These are phyloP conservation scores for Hordeum pubiflorum DNA, from an alignment of 202 grass and related monocot genomes.

Conservation along the genomic window DNA sequence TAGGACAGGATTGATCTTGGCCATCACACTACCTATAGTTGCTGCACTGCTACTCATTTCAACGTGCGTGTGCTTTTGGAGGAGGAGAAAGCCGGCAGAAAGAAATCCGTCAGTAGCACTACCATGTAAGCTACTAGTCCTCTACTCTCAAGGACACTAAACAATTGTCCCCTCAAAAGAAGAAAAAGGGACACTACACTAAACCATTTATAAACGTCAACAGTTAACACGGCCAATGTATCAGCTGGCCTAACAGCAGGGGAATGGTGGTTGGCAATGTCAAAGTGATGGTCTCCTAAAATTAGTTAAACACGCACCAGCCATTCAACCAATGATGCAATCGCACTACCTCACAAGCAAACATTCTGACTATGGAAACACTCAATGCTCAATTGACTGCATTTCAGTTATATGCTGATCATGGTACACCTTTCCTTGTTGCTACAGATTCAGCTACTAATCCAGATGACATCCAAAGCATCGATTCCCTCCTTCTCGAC, in stretches of 20 bases:
- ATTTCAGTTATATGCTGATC: background rate
- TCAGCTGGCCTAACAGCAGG: background rate
- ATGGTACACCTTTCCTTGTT: background rate
- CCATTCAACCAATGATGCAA: background rate
- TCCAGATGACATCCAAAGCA: conserved; percentile 4
- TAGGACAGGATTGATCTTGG: conserved; percentile 16
- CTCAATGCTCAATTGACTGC: background rate
- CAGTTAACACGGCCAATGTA: background rate
- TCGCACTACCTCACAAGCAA: background rate
- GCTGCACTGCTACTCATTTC: background rate
- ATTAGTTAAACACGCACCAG: background rate
- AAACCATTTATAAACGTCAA: too few relatives aligned
- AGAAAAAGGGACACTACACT: too few relatives aligned
- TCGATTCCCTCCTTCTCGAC: conserved; percentile 39
- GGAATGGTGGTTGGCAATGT: background rate
- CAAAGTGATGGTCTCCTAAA: background rate
- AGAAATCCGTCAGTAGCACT: conserved; percentile 23
- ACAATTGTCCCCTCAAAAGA: too few relatives aligned
- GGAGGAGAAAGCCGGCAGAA: conserved; percentile 9
- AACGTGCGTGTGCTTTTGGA: conserved; percentile 36
- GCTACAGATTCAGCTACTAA: conserved; percentile 32
- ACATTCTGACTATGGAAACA: background rate
- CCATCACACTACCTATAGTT: conserved; percentile 35
- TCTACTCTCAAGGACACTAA: too few relatives aligned
- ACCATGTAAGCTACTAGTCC: conserved; percentile 21